These are phyloP conservation scores for Elsinoe fawcettii DNA, from an alignment of 2,329 filamentous ascomycete species.

Conservation along the genomic window DNA sequence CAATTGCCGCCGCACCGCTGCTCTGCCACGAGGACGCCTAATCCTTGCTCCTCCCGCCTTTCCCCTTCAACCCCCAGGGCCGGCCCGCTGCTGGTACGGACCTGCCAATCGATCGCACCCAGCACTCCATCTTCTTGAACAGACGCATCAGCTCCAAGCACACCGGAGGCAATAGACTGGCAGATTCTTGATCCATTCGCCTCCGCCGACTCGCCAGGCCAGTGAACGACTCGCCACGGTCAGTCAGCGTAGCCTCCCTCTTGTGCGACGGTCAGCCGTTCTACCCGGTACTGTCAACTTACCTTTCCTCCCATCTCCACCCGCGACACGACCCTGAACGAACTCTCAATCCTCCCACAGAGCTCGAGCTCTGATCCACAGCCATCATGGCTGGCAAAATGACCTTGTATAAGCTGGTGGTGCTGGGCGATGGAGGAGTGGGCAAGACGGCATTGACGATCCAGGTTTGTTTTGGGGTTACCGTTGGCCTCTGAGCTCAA, in stretches of 20 bases:
- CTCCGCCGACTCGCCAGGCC: neutral
- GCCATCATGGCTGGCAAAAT: conserved; percentile 28
- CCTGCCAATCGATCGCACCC: conserved; percentile 13
- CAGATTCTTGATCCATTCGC: neutral
- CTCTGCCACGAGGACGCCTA: conserved; percentile 10
- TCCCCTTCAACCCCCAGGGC: conserved; percentile 6
- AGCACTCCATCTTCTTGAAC: conserved; percentile 3
- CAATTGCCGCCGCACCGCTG: conserved; percentile 1
- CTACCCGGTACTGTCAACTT: conserved; percentile 2
- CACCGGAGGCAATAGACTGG: conserved; percentile 7
- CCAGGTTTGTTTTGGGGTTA: conserved; percentile 41
- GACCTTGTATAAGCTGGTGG: conserved; percentile 75
- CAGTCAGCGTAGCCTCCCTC: neutral
- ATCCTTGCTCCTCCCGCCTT: conserved; percentile 12
- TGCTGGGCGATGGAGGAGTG: conserved; percentile 94
- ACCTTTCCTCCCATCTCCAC: neutral
- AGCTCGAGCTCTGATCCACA: conserved; percentile 11
- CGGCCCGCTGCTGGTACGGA: conserved; percentile 9
- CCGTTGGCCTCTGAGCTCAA: neutral
- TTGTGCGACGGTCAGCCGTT: conserved; percentile 15
- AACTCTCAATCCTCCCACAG: neutral
- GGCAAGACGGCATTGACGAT: conserved; percentile 99
- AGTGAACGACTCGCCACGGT: neutral
- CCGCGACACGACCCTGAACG: neutral
- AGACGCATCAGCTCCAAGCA: conserved; percentile 13